Base-by-base conservation (phyloP, 306 rosid species). In the Hippophae gyantsensis region DNA sequence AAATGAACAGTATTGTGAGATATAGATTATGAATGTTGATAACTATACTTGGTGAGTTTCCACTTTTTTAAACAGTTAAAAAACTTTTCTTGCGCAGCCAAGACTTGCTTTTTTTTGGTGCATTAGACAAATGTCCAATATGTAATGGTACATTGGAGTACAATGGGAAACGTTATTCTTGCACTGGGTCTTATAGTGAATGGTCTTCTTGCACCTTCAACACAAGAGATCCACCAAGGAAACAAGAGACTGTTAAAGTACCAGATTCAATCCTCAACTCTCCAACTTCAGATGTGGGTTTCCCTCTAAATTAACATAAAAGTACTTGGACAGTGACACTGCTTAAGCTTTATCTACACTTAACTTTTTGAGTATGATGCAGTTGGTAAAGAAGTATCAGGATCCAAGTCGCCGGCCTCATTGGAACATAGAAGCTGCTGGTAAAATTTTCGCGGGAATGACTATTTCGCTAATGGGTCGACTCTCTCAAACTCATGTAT, bases 401-500 rank as follows among this genome's bases (percentile, higher is more conserved):
- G 86, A 83, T 45, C 83, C 76, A 0, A 68, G 73, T 66, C 9
- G 25, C 18, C 80, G 84, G 55, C 83, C 81, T 8, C 74, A 56
- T 8, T 77, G 77, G 76, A 73, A 76, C 54, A 56, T 76, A 63
- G 83, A 72, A 46, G 72, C 60, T 26, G 70, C 84, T 4, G 87
- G 72, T 63, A 83, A 81, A 68, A 89, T 92, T 48, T 85, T 87
- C 44, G 72, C 74, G 7, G 95, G 89, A 64, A 83, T 85, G 89
- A 73, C 63, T 69, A 78, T 92, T 14, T 81, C 93, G n/a, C 65
- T 92, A 7, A 87, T 81, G 76, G 96, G 96, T 10, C 95, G 89
- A 67, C 95, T 85, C 52, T 62, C 75, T 27, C 47, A 81, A 57
- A 85, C 96, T 60, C 95, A 85, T 65, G 93, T 85, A 79, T 48